phyloP scores from a whole-genome alignment of 2,329 filamentous ascomycete genomes.

The Eutypa lata region DNA sequence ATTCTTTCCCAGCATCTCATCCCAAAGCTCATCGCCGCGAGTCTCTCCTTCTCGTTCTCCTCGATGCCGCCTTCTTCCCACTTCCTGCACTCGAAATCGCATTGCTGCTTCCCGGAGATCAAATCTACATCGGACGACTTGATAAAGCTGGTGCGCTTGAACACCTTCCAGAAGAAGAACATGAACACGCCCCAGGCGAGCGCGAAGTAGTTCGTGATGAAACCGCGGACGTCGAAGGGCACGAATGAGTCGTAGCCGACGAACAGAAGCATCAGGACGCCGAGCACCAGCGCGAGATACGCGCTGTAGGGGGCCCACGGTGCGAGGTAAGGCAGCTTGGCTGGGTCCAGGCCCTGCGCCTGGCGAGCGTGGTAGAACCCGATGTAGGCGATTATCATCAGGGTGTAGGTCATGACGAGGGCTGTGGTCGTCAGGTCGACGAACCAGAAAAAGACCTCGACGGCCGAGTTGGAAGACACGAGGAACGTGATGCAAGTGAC shows the following conservation, averaged over 20 bases:
- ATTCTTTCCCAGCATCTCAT: slow-evolving; percentile 36
- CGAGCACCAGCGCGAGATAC: slow-evolving; percentile 45
- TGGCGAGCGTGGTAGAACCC: slow-evolving; percentile 50
- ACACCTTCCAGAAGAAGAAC: slow-evolving; percentile 64
- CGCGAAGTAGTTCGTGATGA: slow-evolving; percentile 53
- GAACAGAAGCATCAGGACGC: slow-evolving; percentile 48
- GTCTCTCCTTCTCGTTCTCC: slow-evolving; percentile 37
- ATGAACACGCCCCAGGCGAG: slow-evolving; percentile 51
- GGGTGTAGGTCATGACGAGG: slow-evolving; percentile 42
- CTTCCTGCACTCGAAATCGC: slow-evolving; percentile 51
- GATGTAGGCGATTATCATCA: slow-evolving; percentile 43
- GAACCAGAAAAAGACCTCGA: slow-evolving; percentile 38
- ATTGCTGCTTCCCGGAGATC: slow-evolving; percentile 59
- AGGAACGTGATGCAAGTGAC: slow-evolving; percentile 36
- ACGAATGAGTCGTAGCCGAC: slow-evolving; percentile 55
- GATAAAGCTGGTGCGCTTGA: slow-evolving; percentile 57
- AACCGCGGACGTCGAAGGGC: slow-evolving; percentile 45
- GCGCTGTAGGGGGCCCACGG: slow-evolving; percentile 50
- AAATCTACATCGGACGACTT: slow-evolving; percentile 59
- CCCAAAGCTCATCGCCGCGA: slow-evolving; percentile 33
- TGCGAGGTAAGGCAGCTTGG: slow-evolving; percentile 47
- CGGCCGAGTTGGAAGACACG: slow-evolving; percentile 34
- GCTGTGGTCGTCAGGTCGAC: slow-evolving; percentile 38
- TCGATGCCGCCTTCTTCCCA: slow-evolving; percentile 45
- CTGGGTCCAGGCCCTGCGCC: slow-evolving; percentile 47